Base-by-base conservation (phyloP, 306 rosid genomes). In the Clitoria ternatea region DNA sequence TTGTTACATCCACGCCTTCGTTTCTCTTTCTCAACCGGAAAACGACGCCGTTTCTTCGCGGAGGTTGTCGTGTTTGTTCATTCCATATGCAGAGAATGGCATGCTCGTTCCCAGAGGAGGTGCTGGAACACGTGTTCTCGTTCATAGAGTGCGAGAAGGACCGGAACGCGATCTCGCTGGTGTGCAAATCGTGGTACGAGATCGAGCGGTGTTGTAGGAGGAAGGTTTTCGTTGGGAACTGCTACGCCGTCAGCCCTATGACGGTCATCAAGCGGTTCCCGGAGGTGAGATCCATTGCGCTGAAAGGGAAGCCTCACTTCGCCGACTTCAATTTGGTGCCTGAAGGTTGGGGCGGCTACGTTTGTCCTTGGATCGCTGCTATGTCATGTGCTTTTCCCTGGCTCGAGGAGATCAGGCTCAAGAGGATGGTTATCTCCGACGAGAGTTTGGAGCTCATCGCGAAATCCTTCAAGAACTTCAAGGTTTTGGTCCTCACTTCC, bases 311-410 rank as follows among this genome's bases (percentile, higher is more conserved):
- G 75, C 97, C 98, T 1, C 98, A 94, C 84, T 94, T 94, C 17
- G 98, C 98, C 1, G 98, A 93, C 77, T 90, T 93, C 82, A 90
- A 83, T 73, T 81, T 93, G 82, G 97, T 93, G 0, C 98, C 98
- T 0, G 96, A 93, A 0, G 96, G 93, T 5, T 93, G 98, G 98
- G 98, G 98, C 5, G 98, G 90, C 20, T 87, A 75, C 52, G 87
- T 86, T 1, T 56, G 55, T 5, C 88, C 94, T 2, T 93, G 98
- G 98, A 87, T 93, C 89, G 77, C 52, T 4, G 92, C 93, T 6
- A 79, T 90, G 97, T 85, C 96, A 7, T 2, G 12, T n/a, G 82
- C 87, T 0, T 85, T 84, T 40, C 92, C 96, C 0, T 87, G 85
- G 84, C 88, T 93, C 0, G 96, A 90, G 68, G 98, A 93, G 96